phyloP scores from a whole-genome alignment of 768 basidiomycete genomes.

The Coprinopsis cinerea region DNA sequence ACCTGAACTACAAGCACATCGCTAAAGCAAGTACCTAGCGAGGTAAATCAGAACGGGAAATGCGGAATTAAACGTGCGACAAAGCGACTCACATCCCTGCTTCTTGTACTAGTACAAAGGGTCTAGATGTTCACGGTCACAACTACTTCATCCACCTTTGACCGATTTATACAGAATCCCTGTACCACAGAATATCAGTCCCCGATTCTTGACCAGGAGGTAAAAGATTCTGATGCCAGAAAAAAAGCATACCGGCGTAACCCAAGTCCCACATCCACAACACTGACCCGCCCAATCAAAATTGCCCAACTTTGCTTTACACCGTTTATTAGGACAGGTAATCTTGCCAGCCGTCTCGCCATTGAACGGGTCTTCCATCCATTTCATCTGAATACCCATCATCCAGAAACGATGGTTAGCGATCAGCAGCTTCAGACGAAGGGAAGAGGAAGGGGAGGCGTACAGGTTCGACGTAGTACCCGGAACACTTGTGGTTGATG shows the following conservation, averaged over 20 bases:
- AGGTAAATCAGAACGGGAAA: too few species aligned
- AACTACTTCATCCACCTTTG: slow-evolving; percentile 60
- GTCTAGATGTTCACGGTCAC: background rate
- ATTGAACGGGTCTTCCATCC: slow-evolving; percentile 87
- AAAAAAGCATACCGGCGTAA: slow-evolving; percentile 64
- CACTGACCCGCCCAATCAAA: slow-evolving; percentile 95
- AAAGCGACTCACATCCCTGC: too few species aligned
- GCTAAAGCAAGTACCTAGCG: too few species aligned
- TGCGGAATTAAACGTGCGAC: too few species aligned
- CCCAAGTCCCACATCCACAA: slow-evolving; percentile 91
- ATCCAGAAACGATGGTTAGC: too few species aligned
- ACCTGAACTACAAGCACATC: too few species aligned
- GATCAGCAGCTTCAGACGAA: background rate
- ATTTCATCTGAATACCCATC: slow-evolving; percentile 61
- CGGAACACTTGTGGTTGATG: slow-evolving; percentile 81
- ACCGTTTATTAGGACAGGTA: slow-evolving; percentile 86
- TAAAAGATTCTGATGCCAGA: too few species aligned
- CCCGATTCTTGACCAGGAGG: background rate
- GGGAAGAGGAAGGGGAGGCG: slow-evolving; percentile 19
- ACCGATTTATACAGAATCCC: slow-evolving; percentile 65
- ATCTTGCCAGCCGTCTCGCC: slow-evolving; percentile 87
- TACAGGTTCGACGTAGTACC: slow-evolving; percentile 96
- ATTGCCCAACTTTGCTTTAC: slow-evolving; percentile 86
- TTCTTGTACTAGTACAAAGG: background rate
- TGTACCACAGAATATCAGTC: slow-evolving; percentile 14